phyloP scores from a whole-genome alignment of 257 asterid genomes.

The Solanum piurae region DNA sequence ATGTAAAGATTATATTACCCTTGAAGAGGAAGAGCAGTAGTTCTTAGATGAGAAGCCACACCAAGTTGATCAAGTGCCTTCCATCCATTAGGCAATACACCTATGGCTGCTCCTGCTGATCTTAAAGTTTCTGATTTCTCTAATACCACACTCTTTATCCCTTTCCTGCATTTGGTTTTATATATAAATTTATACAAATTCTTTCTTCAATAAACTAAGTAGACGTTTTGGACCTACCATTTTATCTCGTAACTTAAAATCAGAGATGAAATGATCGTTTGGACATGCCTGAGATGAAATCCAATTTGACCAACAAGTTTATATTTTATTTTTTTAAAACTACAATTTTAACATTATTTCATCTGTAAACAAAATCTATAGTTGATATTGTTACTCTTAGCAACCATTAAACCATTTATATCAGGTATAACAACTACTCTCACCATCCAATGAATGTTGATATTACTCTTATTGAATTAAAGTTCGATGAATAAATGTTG shows the following conservation, averaged over 20 bases:
- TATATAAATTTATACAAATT: background rate
- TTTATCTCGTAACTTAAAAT: background rate
- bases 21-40: constrained; percentile 9
- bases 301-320: no score
- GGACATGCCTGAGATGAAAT: background rate
- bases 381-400: no score
- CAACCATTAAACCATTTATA: no score
- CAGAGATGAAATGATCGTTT: background rate
- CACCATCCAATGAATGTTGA: background rate
- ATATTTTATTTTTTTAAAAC: no score
- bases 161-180: constrained; percentile 15
- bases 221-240: no score
- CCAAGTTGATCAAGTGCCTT: constrained; percentile 37
- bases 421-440: background rate
- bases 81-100: constrained; percentile 28
- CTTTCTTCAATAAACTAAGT: background rate
- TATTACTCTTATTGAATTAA: background rate
- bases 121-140: constrained; percentile 18
- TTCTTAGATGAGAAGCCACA: constrained; percentile 14
- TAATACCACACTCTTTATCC: constrained; percentile 15
- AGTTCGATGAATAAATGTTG: no score
- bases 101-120: constrained; percentile 24
- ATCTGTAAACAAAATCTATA: no score
- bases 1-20: background rate
- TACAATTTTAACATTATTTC: no score